Base-by-base conservation (phyloP, 2,329 filamentous ascomycete genomes). In the Epichloe festucae region DNA sequence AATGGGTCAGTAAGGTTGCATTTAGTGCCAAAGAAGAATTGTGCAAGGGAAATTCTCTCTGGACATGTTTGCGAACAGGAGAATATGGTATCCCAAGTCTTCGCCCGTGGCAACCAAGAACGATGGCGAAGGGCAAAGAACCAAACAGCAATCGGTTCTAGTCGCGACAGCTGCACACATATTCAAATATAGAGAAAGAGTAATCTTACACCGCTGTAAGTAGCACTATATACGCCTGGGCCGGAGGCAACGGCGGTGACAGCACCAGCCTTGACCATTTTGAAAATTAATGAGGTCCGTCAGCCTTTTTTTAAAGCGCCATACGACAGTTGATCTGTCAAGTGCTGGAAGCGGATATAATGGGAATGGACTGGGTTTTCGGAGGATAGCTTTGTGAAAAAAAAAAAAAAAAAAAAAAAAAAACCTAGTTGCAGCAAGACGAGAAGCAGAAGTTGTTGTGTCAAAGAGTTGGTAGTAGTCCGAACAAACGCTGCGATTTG, bases 191-290 rank as follows among this genome's bases (percentile, higher is more conserved):
- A 50, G 3, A 11, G n/a, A 43, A 23, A 51, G 27, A n/a, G 11
- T 7, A 8, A 44, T 39, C 78, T 69, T 70, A 84, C 81, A 65
- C 81, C 81, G 67, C 81, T 84, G 63, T 84, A 85, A 19, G 81
- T 84, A 56, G 81, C 81, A 67, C 79, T 82, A 68, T 83, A 85
- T 54, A 85, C 76, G 62, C 78, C 77, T 27, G 73, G 68, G 40
- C 66, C 65, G 56, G 60, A 58, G 56, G 61, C 58, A 57, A 59
- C 58, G 40, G 54, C 54, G 21, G 53, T 51, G 43, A 59, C 59
- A 44, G 63, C 61, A 56, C 57, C 62, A 58, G 62, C 68, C 63
- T 77, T 76, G 55, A 71, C 73, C 76, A 79, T 78, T 46, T 61
- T 62, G 60, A 57, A 58, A 59, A 57, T 57, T 34, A n/a, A 52